Percentiles rank a stretch among this genome's conserved stretches.
Conservation (phyloP, 106 monocot species). For the Phalaenopsis aphrodite region DNA sequence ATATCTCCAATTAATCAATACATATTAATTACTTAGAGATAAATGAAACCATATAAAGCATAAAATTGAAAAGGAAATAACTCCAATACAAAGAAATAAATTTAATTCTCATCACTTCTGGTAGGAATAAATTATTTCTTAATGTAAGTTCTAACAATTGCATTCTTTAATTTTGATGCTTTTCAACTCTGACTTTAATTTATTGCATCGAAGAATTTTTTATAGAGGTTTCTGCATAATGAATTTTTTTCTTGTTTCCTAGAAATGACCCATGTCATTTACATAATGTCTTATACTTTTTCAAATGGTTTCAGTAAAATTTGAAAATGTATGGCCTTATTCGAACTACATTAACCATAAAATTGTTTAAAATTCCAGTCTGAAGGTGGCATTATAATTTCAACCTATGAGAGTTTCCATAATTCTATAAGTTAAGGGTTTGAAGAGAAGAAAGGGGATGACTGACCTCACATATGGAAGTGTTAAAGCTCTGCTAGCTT, state of each 20-base stretch:
- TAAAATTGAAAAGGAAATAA: too few species aligned
- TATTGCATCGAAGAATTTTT: background rate
- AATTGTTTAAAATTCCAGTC: background rate
- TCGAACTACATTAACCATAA: background rate
- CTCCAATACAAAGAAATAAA: too few species aligned
- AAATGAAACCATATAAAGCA: too few species aligned
- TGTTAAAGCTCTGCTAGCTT: background rate
- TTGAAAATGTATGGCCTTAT: background rate
- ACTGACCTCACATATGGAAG: background rate
- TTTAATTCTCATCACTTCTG: too few species aligned
- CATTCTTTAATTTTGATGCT: background rate
- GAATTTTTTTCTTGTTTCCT: background rate
- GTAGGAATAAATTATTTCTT: too few species aligned
- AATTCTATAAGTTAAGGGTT: background rate
- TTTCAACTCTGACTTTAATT: background rate
- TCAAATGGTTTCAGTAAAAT: background rate
- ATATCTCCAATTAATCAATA: too few species aligned
- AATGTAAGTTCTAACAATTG: background rate
- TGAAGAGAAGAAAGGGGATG: background rate
- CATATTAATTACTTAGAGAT: too few species aligned
- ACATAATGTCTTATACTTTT: background rate
- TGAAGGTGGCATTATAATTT: too few species aligned
- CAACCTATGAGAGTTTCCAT: background rate
- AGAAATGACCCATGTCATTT: background rate
- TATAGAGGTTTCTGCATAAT: background rate